phyloP scores from a whole-genome alignment of 352 stramenopile genomes.

The Phytophthora litchii region DNA sequence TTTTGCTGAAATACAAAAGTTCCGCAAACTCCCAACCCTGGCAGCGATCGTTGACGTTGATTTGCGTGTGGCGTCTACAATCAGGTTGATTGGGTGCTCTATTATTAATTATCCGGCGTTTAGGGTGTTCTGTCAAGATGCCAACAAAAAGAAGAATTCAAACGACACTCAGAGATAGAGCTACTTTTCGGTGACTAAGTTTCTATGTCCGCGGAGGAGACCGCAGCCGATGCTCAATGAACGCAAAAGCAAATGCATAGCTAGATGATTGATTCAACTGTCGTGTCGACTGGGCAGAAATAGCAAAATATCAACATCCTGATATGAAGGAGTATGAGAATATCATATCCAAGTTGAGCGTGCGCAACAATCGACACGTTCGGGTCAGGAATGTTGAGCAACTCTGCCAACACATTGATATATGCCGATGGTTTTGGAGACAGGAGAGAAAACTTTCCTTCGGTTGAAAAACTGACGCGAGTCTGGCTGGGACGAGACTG shows the following conservation, averaged over 20 bases:
- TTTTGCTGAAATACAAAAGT: too few species aligned
- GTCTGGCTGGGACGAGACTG: slow-evolving; percentile 1
- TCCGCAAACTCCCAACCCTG: too few species aligned
- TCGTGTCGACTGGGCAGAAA: slow-evolving; percentile 5
- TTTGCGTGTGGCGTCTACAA: too few species aligned
- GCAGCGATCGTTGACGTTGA: too few species aligned
- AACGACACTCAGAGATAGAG: too few species aligned
- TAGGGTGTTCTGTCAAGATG: neutral
- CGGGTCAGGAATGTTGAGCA: slow-evolving; percentile 10
- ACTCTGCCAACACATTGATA: neutral
- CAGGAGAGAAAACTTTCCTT: slow-evolving; percentile 6
- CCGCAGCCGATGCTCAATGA: neutral
- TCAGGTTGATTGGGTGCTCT: neutral
- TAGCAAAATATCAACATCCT: slow-evolving; percentile 4
- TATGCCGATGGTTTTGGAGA: slow-evolving; percentile 5
- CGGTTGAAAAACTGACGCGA: slow-evolving; percentile 1
- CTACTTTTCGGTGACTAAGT: slow-evolving; percentile 2
- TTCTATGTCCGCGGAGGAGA: neutral
- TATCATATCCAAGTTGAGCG: slow-evolving; percentile 5
- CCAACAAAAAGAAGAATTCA: too few species aligned
- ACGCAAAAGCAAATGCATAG: slow-evolving; percentile 1
- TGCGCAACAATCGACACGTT: slow-evolving; percentile 1
- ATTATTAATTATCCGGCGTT: slow-evolving; percentile 9
- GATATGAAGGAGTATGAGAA: neutral
- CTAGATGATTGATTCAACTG: neutral